A percentile compares a stretch with the other conserved stretches of the same genome.
Evolutionary conservation across 768 basidiomycete species (phyloP).

Genomic region (Neoboletus subvelutipes): DNA sequence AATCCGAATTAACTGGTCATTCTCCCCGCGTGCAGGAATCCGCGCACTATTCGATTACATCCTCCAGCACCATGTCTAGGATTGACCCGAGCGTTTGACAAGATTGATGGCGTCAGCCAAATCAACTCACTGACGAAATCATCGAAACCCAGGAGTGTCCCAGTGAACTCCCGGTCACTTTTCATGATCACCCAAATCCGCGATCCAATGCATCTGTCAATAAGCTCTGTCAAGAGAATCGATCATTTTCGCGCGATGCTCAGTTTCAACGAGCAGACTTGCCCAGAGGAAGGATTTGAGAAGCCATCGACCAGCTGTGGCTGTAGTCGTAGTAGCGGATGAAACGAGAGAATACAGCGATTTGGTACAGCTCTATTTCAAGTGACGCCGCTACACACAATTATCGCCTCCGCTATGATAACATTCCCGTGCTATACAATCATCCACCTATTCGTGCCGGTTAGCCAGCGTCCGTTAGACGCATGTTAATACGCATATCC

Average conservation of each 20-base stretch:
- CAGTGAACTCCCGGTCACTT: constrained; percentile 94
- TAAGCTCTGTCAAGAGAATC: constrained; percentile 61
- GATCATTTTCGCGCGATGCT: not conserved
- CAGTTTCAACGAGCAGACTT: constrained; percentile 14
- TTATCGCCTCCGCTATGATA: constrained; percentile 24
- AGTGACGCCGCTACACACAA: constrained; percentile 4
- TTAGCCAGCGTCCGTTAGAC: constrained; percentile 35
- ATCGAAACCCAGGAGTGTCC: constrained; percentile 93
- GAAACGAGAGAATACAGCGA: not conserved
- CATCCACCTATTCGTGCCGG: constrained; percentile 21
- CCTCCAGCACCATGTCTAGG: constrained; percentile 90
- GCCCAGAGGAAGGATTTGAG: constrained; percentile 94
- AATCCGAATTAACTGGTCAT: not conserved
- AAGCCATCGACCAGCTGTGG: constrained; percentile 66
- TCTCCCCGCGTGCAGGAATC: not conserved
- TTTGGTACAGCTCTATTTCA: constrained; percentile 15
- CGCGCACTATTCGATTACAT: constrained; percentile 93
- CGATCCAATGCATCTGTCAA: constrained; percentile 96
- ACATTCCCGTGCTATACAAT: constrained; percentile 19
- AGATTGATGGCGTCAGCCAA: not conserved
- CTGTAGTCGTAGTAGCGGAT: constrained; percentile 4
- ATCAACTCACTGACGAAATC: constrained; percentile 95
- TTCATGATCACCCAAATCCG: constrained; percentile 99
- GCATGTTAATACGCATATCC: constrained; percentile 24
- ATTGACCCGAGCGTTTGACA: not conserved